These are phyloP conservation scores for Boechera stricta DNA, from an alignment of 345 rosid species.

Conservation along the genomic window DNA sequence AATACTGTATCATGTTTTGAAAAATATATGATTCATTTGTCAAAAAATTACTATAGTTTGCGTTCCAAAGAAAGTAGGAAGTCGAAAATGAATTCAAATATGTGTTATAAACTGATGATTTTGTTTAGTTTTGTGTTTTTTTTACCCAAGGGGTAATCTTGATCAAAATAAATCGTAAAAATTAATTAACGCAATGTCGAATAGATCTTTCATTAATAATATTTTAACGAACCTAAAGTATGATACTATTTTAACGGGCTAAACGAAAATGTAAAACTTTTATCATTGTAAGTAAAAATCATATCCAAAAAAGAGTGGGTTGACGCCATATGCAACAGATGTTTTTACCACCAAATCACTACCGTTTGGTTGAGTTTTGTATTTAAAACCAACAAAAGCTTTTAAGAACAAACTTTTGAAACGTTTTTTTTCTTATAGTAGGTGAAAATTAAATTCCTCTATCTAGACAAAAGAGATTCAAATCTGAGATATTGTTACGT, in stretches of 20 bases:
- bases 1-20: not conserved
- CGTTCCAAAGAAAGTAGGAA: not conserved
- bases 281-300: too few relatives aligned
- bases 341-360: not conserved
- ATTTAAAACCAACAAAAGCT: not conserved
- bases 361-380: not conserved
- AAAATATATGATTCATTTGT: not conserved
- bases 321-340: not conserved
- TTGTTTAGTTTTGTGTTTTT: too few relatives aligned
- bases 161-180: not conserved
- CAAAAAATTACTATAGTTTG: not conserved
- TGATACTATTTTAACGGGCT: too few relatives aligned
- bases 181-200: too few relatives aligned
- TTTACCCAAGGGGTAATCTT: not conserved
- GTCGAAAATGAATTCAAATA: not conserved
- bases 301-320: too few relatives aligned
- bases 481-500: conserved; percentile 30
- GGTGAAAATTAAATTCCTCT: conserved; percentile 30
- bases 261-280: too few relatives aligned
- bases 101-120: not conserved
- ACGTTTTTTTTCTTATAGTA: not conserved
- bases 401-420: not conserved
- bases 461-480: conserved; percentile 38
- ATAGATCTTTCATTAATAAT: too few relatives aligned
- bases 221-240: not conserved